phyloP scores from a whole-genome alignment of 2,329 filamentous ascomycete genomes.

The Colletotrichum melonis region DNA sequence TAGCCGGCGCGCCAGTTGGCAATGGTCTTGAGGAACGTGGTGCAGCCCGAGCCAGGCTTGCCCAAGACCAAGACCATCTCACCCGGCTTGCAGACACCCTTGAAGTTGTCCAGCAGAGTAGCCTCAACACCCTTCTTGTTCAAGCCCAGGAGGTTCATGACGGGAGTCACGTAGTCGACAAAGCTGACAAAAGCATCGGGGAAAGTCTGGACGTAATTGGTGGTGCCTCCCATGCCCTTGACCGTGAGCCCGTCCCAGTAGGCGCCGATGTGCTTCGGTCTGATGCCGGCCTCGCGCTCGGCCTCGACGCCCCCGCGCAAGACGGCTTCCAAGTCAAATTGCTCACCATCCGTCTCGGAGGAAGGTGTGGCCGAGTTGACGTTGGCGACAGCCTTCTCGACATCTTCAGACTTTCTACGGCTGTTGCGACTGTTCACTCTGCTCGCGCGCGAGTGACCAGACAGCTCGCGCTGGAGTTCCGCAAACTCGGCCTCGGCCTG shows the following conservation, averaged over 20 bases:
- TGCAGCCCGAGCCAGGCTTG: slow-evolving; percentile 78
- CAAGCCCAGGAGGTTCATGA: slow-evolving; percentile 71
- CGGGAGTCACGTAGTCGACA: slow-evolving; percentile 77
- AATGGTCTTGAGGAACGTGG: slow-evolving; percentile 76
- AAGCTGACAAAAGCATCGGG: slow-evolving; percentile 82
- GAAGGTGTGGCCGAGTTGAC: slow-evolving; percentile 43
- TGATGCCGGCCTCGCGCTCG: slow-evolving; percentile 82
- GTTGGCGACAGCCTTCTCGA: slow-evolving; percentile 65
- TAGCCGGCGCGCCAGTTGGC: slow-evolving; percentile 73
- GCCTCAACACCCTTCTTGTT: slow-evolving; percentile 77
- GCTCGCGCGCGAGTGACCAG: slow-evolving; percentile 66
- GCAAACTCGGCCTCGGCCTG: slow-evolving; percentile 78
- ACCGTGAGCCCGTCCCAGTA: slow-evolving; percentile 84
- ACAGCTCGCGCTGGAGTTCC: slow-evolving; percentile 72
- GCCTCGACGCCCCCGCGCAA: slow-evolving; percentile 78
- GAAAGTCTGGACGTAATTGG: slow-evolving; percentile 80
- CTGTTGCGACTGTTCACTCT: slow-evolving; percentile 47
- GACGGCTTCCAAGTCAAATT: slow-evolving; percentile 81
- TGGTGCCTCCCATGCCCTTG: slow-evolving; percentile 77
- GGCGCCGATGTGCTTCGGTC: slow-evolving; percentile 82
- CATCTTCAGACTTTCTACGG: slow-evolving; percentile 52
- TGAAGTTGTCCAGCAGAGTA: slow-evolving; percentile 79
- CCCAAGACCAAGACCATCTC: slow-evolving; percentile 91
- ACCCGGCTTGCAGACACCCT: slow-evolving; percentile 78
- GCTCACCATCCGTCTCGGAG: slow-evolving; percentile 61